These are phyloP conservation scores for Guadua angustifolia DNA, from an alignment of 176 grass and related monocot genomes.

Conservation along the genomic window DNA sequence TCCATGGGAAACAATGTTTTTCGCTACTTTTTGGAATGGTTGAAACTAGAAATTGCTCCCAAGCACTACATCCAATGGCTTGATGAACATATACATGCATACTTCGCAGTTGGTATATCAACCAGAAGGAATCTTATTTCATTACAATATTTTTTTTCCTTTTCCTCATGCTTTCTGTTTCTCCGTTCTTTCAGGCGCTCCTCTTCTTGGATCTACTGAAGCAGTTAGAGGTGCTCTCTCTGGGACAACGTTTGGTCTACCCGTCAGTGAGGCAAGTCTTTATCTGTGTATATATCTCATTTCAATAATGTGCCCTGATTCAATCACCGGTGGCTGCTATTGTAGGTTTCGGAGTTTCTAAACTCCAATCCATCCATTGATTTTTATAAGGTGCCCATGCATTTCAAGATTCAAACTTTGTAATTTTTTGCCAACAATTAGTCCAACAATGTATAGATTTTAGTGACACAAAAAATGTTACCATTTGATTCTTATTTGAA, in stretches of 20 bases:
- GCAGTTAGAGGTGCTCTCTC: conserved; percentile 69
- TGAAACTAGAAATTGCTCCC: conserved; percentile 96
- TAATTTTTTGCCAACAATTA: not conserved
- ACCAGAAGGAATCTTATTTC: conserved; percentile 29
- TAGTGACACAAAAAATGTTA: not conserved
- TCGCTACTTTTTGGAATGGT: conserved; percentile 93
- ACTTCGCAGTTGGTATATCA: conserved; percentile 87
- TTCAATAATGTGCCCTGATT: conserved; percentile 16
- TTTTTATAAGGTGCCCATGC: not conserved
- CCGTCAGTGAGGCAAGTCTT: conserved; percentile 72
- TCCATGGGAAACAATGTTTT: conserved; percentile 99
- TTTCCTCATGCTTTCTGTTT: conserved; percentile 14
- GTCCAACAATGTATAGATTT: not conserved
- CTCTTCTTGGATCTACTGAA: conserved; percentile 90
- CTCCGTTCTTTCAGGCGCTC: conserved; percentile 61
- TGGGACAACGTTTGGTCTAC: conserved; percentile 87
- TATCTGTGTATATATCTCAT: conserved; percentile 36
- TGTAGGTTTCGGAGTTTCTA: not conserved
- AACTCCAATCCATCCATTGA: not conserved
- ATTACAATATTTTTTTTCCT: conserved; percentile 20
- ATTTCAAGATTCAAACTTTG: not conserved
- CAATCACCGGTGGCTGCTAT: not conserved
- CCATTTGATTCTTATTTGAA: not conserved
- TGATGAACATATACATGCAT: conserved; percentile 90
- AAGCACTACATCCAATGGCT: conserved; percentile 88